Evolutionary conservation across 352 stramenopile species (phyloP), one percentile per base, ranked within the genome.

Genomic region (Bremia lactucae): DNA sequence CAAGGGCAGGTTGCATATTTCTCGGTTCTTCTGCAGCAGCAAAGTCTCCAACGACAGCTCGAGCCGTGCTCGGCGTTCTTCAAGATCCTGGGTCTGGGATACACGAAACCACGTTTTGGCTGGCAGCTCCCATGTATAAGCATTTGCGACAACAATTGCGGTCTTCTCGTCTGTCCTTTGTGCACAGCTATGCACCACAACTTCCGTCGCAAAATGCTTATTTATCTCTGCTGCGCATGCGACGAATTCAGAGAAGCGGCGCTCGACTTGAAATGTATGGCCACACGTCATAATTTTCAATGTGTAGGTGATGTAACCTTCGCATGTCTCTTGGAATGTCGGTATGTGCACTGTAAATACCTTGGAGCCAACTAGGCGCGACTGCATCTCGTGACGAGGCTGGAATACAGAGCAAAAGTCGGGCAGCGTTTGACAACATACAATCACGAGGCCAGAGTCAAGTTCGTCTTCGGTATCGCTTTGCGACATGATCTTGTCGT

Each of bases 71-170:
- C 74, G 70, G 8, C 77, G 70, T 13, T 86, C 72, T n/a, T 85
- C 74, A 3, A 90, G 51, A 19, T 59, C 67, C 11, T 59, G 54
- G 0, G 52, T 42, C 24, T 87, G 70, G 0, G 74, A 87, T 36
- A 90, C 55, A 4, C 63, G 70, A 42, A 90, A 84, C 74, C 74
- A 90, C 21, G 77, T 87, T 47, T 87, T 90, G 33, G 72, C 64
- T 3, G 77, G 77, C 13, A 90, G 54, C 31, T 82, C 67, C 71
- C 73, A 84, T 16, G 55, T 45, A 21, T 84, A 77, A 2, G 25
- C 24, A 6, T 29, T 21, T 7, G 5, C 22, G 2, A 46, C 39
- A 9, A 41, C 45, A 0, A 7, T 33, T 31, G 52, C 61, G 33
- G 14, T 52, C 14, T 55, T 36, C 6, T 55, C 34, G 0, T 59